These are phyloP conservation scores for Oxytropis ochrocephala DNA, from an alignment of 306 rosid genomes.

Conservation along the genomic window DNA sequence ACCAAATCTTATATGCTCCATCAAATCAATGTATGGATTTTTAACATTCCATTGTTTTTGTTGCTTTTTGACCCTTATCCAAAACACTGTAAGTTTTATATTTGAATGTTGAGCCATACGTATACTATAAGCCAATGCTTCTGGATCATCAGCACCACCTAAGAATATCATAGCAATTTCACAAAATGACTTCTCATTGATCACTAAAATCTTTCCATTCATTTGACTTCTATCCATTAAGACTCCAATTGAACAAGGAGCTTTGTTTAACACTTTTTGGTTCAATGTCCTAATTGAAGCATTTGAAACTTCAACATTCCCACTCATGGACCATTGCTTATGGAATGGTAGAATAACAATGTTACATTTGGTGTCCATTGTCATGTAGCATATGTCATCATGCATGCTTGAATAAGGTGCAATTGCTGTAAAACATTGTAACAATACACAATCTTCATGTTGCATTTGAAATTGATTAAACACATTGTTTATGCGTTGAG, in stretches of 20 bases:
- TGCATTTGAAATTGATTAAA: slow-evolving; percentile 14
- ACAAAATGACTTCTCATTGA: not conserved
- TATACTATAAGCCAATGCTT: slow-evolving; percentile 21
- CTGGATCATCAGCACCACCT: slow-evolving; percentile 36
- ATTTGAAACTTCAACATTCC: not conserved
- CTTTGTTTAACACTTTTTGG: slow-evolving; percentile 6
- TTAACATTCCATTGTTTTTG: not conserved
- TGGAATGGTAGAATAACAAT: slow-evolving; percentile 25
- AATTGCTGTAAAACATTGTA: slow-evolving; percentile 2
- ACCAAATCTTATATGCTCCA: slow-evolving; percentile 2
- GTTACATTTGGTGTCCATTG: slow-evolving; percentile 20
- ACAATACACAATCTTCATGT: not conserved
- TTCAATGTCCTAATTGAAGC: slow-evolving; percentile 13
- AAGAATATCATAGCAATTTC: slow-evolving; percentile 18
- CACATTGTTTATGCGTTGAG: slow-evolving; percentile 11
- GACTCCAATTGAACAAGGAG: slow-evolving; percentile 22
- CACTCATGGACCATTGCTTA: slow-evolving; percentile 3
- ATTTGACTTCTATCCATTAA: slow-evolving; percentile 4
- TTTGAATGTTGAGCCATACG: slow-evolving; percentile 24
- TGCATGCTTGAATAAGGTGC: slow-evolving; percentile 22
- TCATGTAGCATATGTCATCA: slow-evolving; percentile 21
- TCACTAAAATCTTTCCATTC: not conserved
- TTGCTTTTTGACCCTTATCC: not conserved
- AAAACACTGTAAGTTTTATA: slow-evolving; percentile 17
- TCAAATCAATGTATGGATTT: slow-evolving; percentile 19